Conservation (phyloP, 2,329 filamentous ascomycete species). For the Penicillium frequentans region DNA sequence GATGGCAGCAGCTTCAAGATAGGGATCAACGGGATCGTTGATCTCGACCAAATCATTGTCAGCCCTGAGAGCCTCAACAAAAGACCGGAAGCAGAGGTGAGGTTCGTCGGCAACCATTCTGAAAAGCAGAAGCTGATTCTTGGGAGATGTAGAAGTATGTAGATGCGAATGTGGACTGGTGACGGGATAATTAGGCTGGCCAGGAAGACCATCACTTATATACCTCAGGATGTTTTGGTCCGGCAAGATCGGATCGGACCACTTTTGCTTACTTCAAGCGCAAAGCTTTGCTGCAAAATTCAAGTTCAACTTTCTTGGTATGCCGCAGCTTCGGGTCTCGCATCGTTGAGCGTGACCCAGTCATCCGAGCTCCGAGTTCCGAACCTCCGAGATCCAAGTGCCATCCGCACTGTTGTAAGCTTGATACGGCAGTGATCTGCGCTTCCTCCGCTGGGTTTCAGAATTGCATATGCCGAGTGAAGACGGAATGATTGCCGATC, state of each 20-base stretch:
- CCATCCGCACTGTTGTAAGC: not conserved
- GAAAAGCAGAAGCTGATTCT: not conserved
- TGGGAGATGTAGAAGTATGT: not conserved
- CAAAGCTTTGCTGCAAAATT: not conserved
- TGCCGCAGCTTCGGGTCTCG: not conserved
- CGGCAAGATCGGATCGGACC: not conserved
- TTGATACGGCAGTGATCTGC: not conserved
- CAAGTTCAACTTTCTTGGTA: not conserved
- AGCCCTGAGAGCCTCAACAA: constrained; percentile 44
- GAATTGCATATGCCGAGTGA: not conserved
- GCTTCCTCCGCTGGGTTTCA: not conserved
- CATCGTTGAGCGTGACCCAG: not conserved
- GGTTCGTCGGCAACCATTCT: constrained; percentile 15
- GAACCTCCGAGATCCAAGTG: not conserved
- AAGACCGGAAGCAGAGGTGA: constrained; percentile 47
- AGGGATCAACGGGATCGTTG: constrained; percentile 40
- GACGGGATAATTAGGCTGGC: not conserved
- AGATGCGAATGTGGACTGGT: not conserved
- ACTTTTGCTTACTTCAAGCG: not conserved
- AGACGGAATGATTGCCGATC: not conserved
- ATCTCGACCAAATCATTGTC: constrained; percentile 51
- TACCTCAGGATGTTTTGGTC: not conserved
- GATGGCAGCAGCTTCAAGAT: constrained; percentile 51
- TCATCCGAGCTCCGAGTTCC: not conserved
- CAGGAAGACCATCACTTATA: not conserved